Evolutionary conservation across 148 eudicot species (phyloP), one percentile per base, ranked within the genome.

Genomic region (Chenopodium formosanum): DNA sequence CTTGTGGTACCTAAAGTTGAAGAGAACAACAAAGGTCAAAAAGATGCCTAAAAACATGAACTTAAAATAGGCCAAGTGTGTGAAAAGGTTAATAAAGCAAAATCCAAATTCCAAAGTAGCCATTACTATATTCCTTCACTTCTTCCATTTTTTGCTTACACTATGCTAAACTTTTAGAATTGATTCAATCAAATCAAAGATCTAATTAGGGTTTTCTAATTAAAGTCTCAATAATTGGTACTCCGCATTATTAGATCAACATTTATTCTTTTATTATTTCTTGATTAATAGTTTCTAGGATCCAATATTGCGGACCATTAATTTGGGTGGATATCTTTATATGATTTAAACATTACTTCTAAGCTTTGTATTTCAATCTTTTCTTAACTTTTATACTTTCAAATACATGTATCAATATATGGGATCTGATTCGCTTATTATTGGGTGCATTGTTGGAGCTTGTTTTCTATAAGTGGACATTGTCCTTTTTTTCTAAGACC

Each of bases 1-100:
- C 12, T 40, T 74, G 52, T 63, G 37, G n/a, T 5, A n/a, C 64
- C 77, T 52, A 74, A 74, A 74, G 64, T 74, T 52, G 64, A 56
- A 25, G 77, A n/a, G 77, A 52, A 74, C 64, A 74, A 50, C 40
- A 74, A 74, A 48, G 27, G 77, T 74, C 77, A 74, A 74, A 74
- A 50, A 63, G 52, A 27, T 48, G 63, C 9, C 16, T 9, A 50
- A 72, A 44, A 72, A 40, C n/a, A 14, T 44, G 16, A 72, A 72
- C 75, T 73, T 46, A 16, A 47, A 73, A n/a, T 47, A 46, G 27
- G 60, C 11, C 60, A 47, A n/a, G 75, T 40, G 56, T 52, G 56
- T 71, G 46, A 72, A 44, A 44, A 32, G 47, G 3, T 44, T 32
- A 31, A 17, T 40, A 22, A 70, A 22, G 31, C 73, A 31, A 70